A percentile compares a stretch with the other conserved stretches of the same genome.
phyloP scores from a whole-genome alignment of 2,329 filamentous ascomycete genomes.

The Colletotrichum godetiae region DNA sequence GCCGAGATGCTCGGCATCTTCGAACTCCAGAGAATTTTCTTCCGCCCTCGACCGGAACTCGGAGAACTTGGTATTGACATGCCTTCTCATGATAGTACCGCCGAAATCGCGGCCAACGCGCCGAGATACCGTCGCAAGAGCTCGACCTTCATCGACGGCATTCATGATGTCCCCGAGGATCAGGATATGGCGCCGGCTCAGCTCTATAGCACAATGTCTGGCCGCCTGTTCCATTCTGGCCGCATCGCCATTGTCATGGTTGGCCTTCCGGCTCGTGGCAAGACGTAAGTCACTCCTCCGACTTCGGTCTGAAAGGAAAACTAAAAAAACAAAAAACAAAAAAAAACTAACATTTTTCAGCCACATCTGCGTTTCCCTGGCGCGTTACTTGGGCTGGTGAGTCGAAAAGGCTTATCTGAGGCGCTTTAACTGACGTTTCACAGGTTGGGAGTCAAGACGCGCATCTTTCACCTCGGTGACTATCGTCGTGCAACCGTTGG shows the following conservation, averaged over 20 bases:
- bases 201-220: conserved; percentile 98
- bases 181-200: conserved; percentile 90
- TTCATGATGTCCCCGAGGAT: conserved; percentile 91
- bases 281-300: conserved; percentile 73
- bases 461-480: conserved; percentile 97
- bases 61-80: conserved; percentile 43
- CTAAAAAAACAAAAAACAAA: too few relatives aligned
- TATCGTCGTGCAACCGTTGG: conserved; percentile 94
- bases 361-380: conserved; percentile 95
- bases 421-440: conserved; percentile 33
- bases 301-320: not conserved
- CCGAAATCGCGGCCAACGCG: conserved; percentile 91
- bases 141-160: conserved; percentile 96
- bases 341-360: conserved; percentile 52
- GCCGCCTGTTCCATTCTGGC: conserved; percentile 95
- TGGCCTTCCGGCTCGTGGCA: conserved; percentile 92
- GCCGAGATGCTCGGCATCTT: not conserved
- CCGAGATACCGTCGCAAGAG: conserved; percentile 91
- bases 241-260: conserved; percentile 98
- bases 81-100: conserved; percentile 69
- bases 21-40: not conserved
- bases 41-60: conserved; percentile 28
- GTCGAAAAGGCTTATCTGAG: conserved; percentile 38
- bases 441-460: conserved; percentile 95
- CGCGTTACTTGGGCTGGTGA: conserved; percentile 91